Evolutionary conservation across 23 red algal species (phyloP).

Genomic region (Agarophyton chilense): DNA sequence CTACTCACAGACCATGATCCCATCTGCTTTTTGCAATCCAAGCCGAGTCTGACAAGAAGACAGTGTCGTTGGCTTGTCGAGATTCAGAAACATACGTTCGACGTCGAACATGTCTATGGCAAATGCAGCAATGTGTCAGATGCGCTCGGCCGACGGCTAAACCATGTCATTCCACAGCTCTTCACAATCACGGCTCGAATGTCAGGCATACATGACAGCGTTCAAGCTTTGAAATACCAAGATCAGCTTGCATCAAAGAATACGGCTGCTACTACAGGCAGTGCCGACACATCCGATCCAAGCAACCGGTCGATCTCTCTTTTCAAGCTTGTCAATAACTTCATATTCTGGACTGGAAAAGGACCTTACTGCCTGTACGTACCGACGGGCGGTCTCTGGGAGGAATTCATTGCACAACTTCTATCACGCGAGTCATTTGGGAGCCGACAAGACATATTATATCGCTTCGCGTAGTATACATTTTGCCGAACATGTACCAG

Average conservation of each 20-base stretch:
- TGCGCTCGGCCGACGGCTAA: not conserved
- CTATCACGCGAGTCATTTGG: not conserved
- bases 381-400: not conserved
- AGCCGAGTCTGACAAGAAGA: not conserved
- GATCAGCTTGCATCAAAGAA: not conserved
- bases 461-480: not conserved
- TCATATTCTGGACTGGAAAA: not conserved
- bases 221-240: not conserved
- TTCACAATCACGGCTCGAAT: not conserved
- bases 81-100: not conserved
- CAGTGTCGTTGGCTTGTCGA: constrained; percentile 3
- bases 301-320: too few relatives aligned
- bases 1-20: constrained; percentile 23
- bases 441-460: constrained; percentile 25
- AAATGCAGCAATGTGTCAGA: not conserved
- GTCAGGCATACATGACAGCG: not conserved
- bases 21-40: not conserved
- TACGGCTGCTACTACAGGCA: not conserved
- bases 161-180: not conserved
- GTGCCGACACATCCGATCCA: too few relatives aligned
- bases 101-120: constrained; percentile 1
- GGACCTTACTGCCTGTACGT: not conserved
- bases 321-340: too few relatives aligned
- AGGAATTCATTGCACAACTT: not conserved
- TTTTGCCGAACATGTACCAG: constrained; percentile 1